A percentile compares a stretch with the other conserved stretches of the same genome.
These are phyloP conservation scores for Podaxis carcinomalis DNA, from an alignment of 768 basidiomycete species.

Conservation along the genomic window DNA sequence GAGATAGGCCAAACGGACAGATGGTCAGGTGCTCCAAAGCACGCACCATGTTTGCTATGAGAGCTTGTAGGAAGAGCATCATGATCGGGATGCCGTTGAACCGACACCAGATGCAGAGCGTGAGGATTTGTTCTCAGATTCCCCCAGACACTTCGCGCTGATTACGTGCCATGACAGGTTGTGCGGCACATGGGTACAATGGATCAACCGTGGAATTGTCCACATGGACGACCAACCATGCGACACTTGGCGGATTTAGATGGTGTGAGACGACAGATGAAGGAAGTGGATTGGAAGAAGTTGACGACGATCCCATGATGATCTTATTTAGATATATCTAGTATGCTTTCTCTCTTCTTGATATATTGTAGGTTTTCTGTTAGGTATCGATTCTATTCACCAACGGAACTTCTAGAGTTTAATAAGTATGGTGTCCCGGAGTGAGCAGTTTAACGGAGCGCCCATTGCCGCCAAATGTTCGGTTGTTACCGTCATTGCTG, in stretches of 20 bases:
- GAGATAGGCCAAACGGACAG: constrained; percentile 69
- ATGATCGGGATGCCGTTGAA: constrained; percentile 92
- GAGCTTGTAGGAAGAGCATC: constrained; percentile 93
- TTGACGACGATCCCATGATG: neutral
- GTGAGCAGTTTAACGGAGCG: too few relatives aligned
- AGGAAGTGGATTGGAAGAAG: constrained; percentile 5
- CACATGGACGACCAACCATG: constrained; percentile 86
- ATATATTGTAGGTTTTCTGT: neutral
- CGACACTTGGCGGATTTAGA: constrained; percentile 62
- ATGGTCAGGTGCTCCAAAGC: constrained; percentile 94
- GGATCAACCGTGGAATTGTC: constrained; percentile 86
- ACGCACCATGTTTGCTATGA: constrained; percentile 92
- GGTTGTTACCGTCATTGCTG: too few relatives aligned
- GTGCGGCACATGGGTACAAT: constrained; percentile 80
- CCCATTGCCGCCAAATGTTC: too few relatives aligned
- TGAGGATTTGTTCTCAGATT: constrained; percentile 28
- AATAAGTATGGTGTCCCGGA: neutral
- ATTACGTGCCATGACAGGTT: constrained; percentile 38
- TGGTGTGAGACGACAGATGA: neutral
- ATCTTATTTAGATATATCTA: constrained; percentile 3
- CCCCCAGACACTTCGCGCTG: neutral
- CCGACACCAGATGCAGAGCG: constrained; percentile 69
- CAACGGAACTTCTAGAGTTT: neutral
- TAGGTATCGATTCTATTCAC: neutral
- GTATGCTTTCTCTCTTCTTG: neutral